These are phyloP conservation scores for Dissoconium aciculare DNA, from an alignment of 2,329 filamentous ascomycete species.

Conservation along the genomic window DNA sequence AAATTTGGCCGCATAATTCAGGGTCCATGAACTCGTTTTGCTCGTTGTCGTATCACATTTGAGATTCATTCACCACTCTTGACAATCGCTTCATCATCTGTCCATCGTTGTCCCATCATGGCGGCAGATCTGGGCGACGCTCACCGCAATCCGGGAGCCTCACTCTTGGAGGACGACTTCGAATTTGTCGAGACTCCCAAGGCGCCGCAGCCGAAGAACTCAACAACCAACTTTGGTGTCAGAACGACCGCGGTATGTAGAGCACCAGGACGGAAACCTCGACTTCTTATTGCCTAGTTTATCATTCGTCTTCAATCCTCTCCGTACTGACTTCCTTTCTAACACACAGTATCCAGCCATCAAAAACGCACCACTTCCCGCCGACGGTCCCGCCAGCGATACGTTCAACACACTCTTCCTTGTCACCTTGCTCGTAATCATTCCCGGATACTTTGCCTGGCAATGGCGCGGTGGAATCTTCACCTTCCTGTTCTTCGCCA, in stretches of 20 bases:
- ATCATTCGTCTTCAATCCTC: too few species aligned
- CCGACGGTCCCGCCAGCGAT: constrained; percentile 70
- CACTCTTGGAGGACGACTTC: constrained; percentile 39
- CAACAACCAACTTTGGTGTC: constrained; percentile 44
- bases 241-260: constrained; percentile 40
- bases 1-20: too few species aligned
- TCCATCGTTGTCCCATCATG: too few species aligned
- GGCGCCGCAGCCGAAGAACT: constrained; percentile 37
- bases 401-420: constrained; percentile 76
- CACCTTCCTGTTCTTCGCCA: constrained; percentile 72
- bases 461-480: constrained; percentile 73
- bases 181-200: constrained; percentile 53
- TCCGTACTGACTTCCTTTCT: constrained; percentile 9
- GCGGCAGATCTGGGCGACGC: constrained; percentile 2
- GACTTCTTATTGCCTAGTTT: neutral
- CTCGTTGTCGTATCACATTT: too few species aligned
- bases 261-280: neutral
- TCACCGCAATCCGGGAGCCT: constrained; percentile 11
- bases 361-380: constrained; percentile 85
- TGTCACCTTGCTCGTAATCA: constrained; percentile 49
- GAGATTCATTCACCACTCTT: too few species aligned
- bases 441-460: constrained; percentile 70
- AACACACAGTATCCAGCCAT: constrained; percentile 67
- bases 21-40: too few species aligned
- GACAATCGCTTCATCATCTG: too few species aligned